Evolutionary conservation across 805 yeast species (phyloP).

Genomic region (Candida tibetensis): DNA sequence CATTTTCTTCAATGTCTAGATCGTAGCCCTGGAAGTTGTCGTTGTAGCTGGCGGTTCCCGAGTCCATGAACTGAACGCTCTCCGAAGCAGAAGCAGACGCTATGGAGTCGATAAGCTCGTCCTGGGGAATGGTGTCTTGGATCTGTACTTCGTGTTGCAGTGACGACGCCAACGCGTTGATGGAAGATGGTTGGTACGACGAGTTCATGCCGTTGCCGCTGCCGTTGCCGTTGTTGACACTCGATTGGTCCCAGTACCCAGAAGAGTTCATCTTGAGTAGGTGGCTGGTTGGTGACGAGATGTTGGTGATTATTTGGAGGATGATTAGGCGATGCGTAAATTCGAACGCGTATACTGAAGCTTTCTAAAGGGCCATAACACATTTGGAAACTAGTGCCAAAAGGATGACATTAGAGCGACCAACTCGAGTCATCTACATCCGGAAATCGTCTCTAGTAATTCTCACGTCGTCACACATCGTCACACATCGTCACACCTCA

Average conservation of each 20-base stretch:
- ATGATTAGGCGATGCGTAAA: too few species aligned
- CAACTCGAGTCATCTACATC: too few species aligned
- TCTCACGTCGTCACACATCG: too few species aligned
- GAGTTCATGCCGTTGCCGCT: slow-evolving; percentile 2
- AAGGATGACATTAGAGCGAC: too few species aligned
- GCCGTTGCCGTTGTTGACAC: slow-evolving; percentile 2
- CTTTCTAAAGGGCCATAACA: too few species aligned
- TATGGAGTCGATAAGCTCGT: slow-evolving; percentile 30
- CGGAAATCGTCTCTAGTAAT: too few species aligned
- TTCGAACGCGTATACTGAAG: too few species aligned
- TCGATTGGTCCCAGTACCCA: slow-evolving; percentile 24
- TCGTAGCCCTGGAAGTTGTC: not conserved
- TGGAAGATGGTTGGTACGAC: slow-evolving; percentile 2
- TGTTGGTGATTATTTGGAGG: too few species aligned
- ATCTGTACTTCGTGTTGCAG: slow-evolving; percentile 25
- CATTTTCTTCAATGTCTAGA: not conserved
- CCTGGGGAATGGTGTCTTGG: slow-evolving; percentile 27
- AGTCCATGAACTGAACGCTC: not conserved
- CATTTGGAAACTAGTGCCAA: too few species aligned
- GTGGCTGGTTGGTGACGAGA: too few species aligned
- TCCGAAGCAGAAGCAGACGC: slow-evolving; percentile 11
- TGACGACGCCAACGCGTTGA: slow-evolving; percentile 6
- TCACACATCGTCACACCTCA: too few species aligned
- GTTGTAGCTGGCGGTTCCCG: slow-evolving; percentile 1
- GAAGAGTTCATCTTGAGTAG: slow-evolving; percentile 31